Evolutionary conservation across 2,329 filamentous ascomycete species (phyloP).

Genomic region (Fusarium sp.): DNA sequence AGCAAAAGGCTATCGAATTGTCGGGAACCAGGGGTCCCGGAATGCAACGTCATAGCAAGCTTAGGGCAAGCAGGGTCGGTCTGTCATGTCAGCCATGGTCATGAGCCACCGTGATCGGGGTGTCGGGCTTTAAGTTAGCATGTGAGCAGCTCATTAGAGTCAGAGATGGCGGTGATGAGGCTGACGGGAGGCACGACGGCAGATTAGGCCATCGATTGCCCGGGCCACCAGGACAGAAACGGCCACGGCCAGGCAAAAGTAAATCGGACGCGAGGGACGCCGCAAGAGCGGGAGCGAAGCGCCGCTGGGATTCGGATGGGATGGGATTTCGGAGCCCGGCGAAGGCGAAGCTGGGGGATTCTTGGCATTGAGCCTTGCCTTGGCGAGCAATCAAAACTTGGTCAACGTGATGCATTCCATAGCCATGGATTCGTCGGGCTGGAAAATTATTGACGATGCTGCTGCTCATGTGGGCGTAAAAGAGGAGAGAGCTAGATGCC

Average conservation of each 20-base stretch:
- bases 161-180: not conserved
- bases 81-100: conserved; percentile 3
- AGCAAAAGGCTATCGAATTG: not conserved
- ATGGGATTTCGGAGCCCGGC: conserved; percentile 20
- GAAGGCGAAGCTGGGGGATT: conserved; percentile 22
- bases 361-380: conserved; percentile 20
- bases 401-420: not conserved
- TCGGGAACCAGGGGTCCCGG: conserved; percentile 10
- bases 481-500: not conserved
- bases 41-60: conserved; percentile 26
- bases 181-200: conserved; percentile 1
- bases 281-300: conserved; percentile 13
- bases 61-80: conserved; percentile 5
- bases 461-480: not conserved
- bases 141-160: not conserved
- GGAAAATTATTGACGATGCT: not conserved
- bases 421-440: not conserved
- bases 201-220: conserved; percentile 2
- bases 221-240: conserved; percentile 27
- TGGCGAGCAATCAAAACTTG: conserved; percentile 13
- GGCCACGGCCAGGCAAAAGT: conserved; percentile 6
- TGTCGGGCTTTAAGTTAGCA: conserved; percentile 2
- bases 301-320: conserved; percentile 5
- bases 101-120: conserved; percentile 27
- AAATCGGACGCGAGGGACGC: not conserved